Evolutionary conservation across 352 stramenopile genomes (phyloP), one percentile per base, ranked within the genome.

Genomic region (Globisporangium echinulatum): DNA sequence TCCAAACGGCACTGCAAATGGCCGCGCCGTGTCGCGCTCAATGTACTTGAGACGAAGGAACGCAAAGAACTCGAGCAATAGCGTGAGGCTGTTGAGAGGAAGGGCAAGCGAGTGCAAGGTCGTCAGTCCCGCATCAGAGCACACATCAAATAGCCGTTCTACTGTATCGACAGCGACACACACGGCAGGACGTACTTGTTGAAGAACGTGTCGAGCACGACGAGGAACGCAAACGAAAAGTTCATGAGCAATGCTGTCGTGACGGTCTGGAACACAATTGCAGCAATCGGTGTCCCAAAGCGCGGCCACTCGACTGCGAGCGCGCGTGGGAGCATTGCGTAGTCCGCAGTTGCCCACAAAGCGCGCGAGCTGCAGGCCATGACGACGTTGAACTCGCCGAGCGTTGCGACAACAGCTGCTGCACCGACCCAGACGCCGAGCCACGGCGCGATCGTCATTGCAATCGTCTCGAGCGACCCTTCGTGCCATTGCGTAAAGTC

Each of bases 341-440:
- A 92, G 68, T 91, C 80, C 1, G 82, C 82, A 13, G 82, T 90
- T 9, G 80, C 79, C 85, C 84, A 92, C 59, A 94, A 55, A 11
- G 85, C 85, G 14, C 85, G 82, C 13, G 80, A 91, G 61, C 77
- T 90, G 64, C 82, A 92, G 10, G 81, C 79, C 85, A 94, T 92
- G 40, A 94, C 82, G 39, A 92, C 85, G 55, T 91, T 92, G 64
- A 94, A 94, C 62, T 94, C 85, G 42, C 82, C 85, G 15, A 94
- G 68, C 8, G 82, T 91, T 8, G 82, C 80, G n/a, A 94, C 66
- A 11, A 91, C 76, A 19, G 85, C 85, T 15, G 79, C 80, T 4
- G 82, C 78, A 11, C 84, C 79, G 46, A 94, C 83, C 85, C 85
- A 94, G 9, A 91, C 75, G 43, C 85, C 85, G 7, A 94, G 64